Base-by-base conservation (phyloP, 1,139 yeast genomes). In the Sugiyamaella castrensis region DNA sequence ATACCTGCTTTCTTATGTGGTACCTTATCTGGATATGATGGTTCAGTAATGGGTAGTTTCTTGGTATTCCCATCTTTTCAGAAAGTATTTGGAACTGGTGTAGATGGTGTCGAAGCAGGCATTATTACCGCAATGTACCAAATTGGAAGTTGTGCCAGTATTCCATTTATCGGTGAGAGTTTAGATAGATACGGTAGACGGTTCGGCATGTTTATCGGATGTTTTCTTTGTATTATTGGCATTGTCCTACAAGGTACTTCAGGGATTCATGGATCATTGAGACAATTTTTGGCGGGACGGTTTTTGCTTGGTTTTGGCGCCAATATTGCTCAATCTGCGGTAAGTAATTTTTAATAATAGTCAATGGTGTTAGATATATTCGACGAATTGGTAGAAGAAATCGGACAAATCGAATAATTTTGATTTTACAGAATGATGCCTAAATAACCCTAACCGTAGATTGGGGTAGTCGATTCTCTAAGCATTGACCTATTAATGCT, bases 101-200 rank as follows among this genome's bases (percentile, higher is more conserved):
- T 45, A 13, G 50, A 35, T 28, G 57, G 57, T n/a, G 31, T 48
- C 35, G 43, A 52, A 39, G 57, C 57, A 8, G 57, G 53, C 1
- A 34, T 37, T 41, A 47, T 54, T 15, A 46, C 57, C 16, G 53
- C 54, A 11, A 47, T 54, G 54, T 52, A 41, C 43, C 57, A 54
- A 40, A 53, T 54, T 38, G 57, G 57, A 10, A 29, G 49, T 32
- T 49, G 80, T 50, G 69, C 68, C 13, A 30, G 53, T 1, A 40
- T 51, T 36, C 52, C 48, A 8, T 47, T 54, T 36, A 47, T 50
- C 28, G 56, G 51, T n/a, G 50, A 46, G 13, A 35, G 46, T 19
- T 31, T 56, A 32, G 57, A 53, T 41, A 48, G 51, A 30, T 44
- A 38, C 16, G 57, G 57, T 13, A 43, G 56, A 16, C 40, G 50